These are phyloP conservation scores for Leucaena leucocephala DNA, from an alignment of 306 rosid species.

Conservation along the genomic window DNA sequence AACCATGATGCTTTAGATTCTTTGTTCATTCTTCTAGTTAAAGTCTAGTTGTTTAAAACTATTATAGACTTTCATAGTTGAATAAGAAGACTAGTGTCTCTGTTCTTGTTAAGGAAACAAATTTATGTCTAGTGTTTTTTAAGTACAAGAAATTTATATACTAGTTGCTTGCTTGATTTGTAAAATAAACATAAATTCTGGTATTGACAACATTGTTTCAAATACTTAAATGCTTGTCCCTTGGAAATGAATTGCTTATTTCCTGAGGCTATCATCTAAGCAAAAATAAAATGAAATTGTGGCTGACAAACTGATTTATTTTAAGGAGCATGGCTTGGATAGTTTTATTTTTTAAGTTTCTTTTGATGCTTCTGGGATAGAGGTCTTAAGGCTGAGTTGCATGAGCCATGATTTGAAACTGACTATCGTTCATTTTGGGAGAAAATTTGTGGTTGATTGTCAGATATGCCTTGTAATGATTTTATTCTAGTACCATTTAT, in stretches of 20 bases:
- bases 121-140: not conserved
- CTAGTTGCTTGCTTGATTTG: not conserved
- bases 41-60: not conserved
- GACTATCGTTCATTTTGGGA: not conserved
- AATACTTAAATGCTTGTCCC: not conserved
- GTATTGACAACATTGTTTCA: not conserved
- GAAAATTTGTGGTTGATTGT: conserved; percentile 12
- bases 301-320: not conserved
- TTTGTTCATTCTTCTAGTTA: not conserved
- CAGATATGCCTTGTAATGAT: conserved; percentile 8
- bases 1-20: not conserved
- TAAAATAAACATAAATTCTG: not conserved
- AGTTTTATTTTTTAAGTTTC: not conserved
- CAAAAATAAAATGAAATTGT: not conserved
- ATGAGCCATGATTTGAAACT: not conserved
- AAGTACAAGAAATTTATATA: not conserved
- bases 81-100: not conserved
- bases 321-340: not conserved
- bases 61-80: not conserved
- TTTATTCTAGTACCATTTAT: conserved; percentile 16
- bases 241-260: not conserved
- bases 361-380: not conserved
- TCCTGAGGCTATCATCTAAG: not conserved
- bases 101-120: not conserved
- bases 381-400: conserved; percentile 7